phyloP scores from a whole-genome alignment of 2,329 filamentous ascomycete genomes.

The Colletotrichum sp. region DNA sequence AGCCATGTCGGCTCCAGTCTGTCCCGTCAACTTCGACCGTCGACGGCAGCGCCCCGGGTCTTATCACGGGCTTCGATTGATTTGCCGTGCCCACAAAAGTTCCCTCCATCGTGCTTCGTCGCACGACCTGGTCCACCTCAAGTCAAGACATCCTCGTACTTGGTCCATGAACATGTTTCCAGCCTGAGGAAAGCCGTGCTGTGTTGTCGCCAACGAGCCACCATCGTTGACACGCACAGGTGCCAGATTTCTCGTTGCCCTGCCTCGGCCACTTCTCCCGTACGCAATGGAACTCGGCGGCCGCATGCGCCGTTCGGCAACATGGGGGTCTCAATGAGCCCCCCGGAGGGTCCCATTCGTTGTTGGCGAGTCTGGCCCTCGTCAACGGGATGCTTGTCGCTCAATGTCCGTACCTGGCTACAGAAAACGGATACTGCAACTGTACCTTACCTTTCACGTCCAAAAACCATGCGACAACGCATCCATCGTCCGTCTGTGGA shows the following conservation, averaged over 20 bases:
- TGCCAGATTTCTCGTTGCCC: neutral
- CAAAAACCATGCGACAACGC: neutral
- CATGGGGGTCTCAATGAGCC: neutral
- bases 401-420: neutral
- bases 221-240: neutral
- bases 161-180: neutral
- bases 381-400: neutral
- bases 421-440: neutral
- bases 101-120: neutral
- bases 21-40: neutral
- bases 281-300: constrained; percentile 5
- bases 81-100: neutral
- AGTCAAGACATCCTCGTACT: neutral
- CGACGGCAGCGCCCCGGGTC: neutral
- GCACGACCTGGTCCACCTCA: neutral
- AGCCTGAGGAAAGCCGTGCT: neutral
- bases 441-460: neutral
- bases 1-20: neutral
- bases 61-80: neutral
- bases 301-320: constrained; percentile 13
- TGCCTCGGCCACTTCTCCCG: constrained; percentile 3
- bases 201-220: neutral
- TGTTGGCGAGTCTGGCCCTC: neutral
- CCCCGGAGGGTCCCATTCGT: neutral
- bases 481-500: neutral